A percentile compares a stretch with the other conserved stretches of the same genome.
Conservation (phyloP, 164 flowering plant genomes). For the Litsea cubeba region DNA sequence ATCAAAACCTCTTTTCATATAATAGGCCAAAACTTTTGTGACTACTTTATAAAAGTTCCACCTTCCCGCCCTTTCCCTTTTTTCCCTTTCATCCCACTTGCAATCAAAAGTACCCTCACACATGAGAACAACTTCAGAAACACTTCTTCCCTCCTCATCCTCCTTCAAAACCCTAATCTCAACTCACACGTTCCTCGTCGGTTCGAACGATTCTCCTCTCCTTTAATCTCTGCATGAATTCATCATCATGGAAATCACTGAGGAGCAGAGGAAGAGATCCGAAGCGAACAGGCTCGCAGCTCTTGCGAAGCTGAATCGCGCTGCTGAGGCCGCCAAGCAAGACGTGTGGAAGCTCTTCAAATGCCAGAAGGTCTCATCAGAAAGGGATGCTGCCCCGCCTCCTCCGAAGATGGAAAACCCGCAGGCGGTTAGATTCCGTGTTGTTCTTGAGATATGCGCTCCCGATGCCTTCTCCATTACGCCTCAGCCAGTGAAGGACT, state of each 20-base stretch:
- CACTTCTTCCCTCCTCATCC: background rate
- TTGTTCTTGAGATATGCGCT: conserved; percentile 71
- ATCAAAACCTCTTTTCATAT: too few species aligned
- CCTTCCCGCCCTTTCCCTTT: conserved; percentile 2
- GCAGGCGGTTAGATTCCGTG: conserved; percentile 30
- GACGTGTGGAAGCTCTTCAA: conserved; percentile 50
- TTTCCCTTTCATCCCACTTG: background rate
- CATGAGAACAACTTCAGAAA: background rate
- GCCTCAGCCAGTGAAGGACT: conserved; percentile 41
- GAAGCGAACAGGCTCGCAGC: conserved; percentile 77
- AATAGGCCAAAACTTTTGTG: too few species aligned
- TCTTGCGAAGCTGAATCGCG: conserved; percentile 57
- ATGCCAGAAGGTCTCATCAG: conserved; percentile 43
- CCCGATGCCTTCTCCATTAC: conserved; percentile 73
- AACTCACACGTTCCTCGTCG: too few species aligned
- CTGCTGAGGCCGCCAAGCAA: conserved; percentile 12
- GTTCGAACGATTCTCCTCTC: background rate
- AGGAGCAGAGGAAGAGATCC: conserved; percentile 62
- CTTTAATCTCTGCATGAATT: background rate
- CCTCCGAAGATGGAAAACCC: background rate
- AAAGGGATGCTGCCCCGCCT: background rate
- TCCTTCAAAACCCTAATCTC: too few species aligned
- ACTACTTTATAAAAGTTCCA: background rate
- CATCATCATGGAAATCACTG: conserved; percentile 53
- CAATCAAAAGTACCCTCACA: too few species aligned